These are phyloP conservation scores for Rhodamnia argentea DNA, from an alignment of 345 rosid species.

Conservation along the genomic window DNA sequence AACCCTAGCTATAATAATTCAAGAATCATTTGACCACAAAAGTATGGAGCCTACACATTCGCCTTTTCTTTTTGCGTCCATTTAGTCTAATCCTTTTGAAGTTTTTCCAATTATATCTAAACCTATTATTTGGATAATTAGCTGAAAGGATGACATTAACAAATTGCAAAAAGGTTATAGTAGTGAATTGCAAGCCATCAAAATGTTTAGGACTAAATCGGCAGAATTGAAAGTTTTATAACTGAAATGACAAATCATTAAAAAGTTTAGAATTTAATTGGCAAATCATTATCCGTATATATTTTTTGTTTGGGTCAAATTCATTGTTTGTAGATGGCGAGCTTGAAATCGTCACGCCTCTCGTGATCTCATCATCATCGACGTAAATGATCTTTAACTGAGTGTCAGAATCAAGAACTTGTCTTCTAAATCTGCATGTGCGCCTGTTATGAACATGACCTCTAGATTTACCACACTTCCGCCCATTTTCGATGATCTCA, in stretches of 20 bases:
- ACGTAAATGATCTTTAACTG: not conserved
- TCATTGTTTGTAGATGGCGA: not conserved
- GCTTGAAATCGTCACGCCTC: not conserved
- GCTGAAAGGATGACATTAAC: too few species aligned
- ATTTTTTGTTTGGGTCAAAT: too few species aligned
- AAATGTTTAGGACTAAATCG: too few species aligned
- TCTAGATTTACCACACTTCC: not conserved
- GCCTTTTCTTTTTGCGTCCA: not conserved
- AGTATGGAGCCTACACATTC: not conserved
- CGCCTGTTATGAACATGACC: not conserved
- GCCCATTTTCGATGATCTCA: not conserved
- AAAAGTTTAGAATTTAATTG: too few species aligned
- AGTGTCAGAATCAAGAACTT: not conserved
- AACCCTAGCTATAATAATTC: not conserved
- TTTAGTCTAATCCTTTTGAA: too few species aligned
- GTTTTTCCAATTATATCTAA: too few species aligned
- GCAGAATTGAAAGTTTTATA: too few species aligned
- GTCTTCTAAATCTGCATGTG: not conserved
- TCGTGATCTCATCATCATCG: not conserved
- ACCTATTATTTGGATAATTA: too few species aligned
- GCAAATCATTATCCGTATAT: too few species aligned
- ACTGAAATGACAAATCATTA: too few species aligned
- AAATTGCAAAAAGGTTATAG: too few species aligned
- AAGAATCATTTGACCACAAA: not conserved
- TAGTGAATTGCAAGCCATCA: too few species aligned